These are phyloP conservation scores for Clavariopsis aquatica DNA, from an alignment of 495 filamentous ascomycete genomes.

Conservation along the genomic window DNA sequence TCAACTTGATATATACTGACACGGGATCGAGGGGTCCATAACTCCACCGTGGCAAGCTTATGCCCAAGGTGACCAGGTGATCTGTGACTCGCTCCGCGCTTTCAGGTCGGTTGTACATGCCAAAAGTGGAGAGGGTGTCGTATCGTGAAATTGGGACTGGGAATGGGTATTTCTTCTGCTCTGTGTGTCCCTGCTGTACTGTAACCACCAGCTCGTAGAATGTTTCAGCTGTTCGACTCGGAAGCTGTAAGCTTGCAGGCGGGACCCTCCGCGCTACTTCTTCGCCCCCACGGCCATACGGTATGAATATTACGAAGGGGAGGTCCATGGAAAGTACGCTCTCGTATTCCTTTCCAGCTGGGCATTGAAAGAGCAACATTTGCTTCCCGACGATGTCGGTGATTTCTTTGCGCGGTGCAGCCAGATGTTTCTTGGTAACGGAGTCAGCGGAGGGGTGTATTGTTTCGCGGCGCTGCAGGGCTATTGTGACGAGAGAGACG, in stretches of 20 bases:
- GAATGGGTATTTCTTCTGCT: constrained; percentile 87
- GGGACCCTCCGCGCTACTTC: constrained; percentile 87
- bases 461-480: constrained; percentile 87
- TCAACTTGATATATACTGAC: constrained; percentile 88
- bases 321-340: constrained; percentile 95
- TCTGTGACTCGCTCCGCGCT: constrained; percentile 80
- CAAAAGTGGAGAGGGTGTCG: constrained; percentile 95
- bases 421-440: constrained; percentile 86
- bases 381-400: constrained; percentile 93
- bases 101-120: constrained; percentile 98
- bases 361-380: constrained; percentile 85
- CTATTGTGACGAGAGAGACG: constrained; percentile 92
- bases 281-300: constrained; percentile 84
- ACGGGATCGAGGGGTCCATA: constrained; percentile 96
- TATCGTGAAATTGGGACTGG: constrained; percentile 90
- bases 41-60: constrained; percentile 91
- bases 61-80: constrained; percentile 86
- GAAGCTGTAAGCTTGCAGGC: constrained; percentile 86
- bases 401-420: constrained; percentile 87
- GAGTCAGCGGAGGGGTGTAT: constrained; percentile 96
- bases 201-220: constrained; percentile 95
- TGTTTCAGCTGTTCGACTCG: constrained; percentile 90
- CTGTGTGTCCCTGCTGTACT: constrained; percentile 83
- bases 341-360: constrained; percentile 78
- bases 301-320: constrained; percentile 95